Percentiles rank a stretch among this genome's conserved stretches.
These are phyloP conservation scores for Psilocybe mexicana DNA, from an alignment of 1,284 basidiomycete genomes.

Conservation along the genomic window DNA sequence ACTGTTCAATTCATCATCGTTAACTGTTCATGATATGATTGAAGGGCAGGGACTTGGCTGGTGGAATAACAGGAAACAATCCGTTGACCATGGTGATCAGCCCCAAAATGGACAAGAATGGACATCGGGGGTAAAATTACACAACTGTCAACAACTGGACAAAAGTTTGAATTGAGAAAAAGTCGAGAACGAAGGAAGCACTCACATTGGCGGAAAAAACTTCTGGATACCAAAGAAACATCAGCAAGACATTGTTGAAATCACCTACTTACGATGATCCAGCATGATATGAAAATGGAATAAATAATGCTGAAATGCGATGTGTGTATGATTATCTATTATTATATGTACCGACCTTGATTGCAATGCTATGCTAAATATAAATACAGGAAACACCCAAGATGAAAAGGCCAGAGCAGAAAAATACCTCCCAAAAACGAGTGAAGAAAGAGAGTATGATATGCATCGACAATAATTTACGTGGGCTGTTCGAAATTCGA, in stretches of 20 bases:
- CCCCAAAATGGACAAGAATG: too few species aligned
- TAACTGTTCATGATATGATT: too few species aligned
- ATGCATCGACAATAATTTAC: conserved; percentile 4
- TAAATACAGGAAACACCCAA: conserved; percentile 1
- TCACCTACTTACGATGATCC: neutral
- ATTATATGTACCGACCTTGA: conserved; percentile 1
- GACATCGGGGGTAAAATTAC: too few species aligned
- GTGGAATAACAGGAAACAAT: too few species aligned
- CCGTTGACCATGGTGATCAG: too few species aligned
- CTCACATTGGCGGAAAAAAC: too few species aligned
- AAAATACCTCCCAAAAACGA: neutral
- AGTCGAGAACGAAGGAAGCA: too few species aligned
- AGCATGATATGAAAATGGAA: neutral
- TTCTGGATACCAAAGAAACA: too few species aligned
- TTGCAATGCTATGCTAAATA: neutral
- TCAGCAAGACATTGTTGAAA: neutral
- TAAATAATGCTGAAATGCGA: neutral
- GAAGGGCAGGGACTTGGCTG: too few species aligned
- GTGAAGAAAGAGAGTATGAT: neutral
- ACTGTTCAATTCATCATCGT: too few species aligned
- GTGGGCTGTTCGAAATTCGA: neutral
- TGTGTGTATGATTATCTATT: conserved; percentile 9
- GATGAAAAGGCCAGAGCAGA: neutral
- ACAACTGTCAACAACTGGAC: too few species aligned
- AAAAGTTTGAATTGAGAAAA: too few species aligned